Evolutionary conservation across 192 early-diverging fungal species (phyloP).

Genomic region (Entomortierella lignicola): DNA sequence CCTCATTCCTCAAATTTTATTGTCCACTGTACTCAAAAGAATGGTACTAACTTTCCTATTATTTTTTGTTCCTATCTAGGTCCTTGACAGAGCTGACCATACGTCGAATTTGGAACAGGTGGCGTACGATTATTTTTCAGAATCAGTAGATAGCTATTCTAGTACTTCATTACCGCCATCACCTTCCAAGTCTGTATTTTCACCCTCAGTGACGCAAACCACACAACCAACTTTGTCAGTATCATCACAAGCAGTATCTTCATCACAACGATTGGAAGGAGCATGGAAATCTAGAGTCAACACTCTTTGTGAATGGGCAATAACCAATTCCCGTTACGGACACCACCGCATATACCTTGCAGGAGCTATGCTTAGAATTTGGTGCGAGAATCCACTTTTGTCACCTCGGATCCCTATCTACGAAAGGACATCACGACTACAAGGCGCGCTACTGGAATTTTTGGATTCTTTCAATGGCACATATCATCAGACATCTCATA

Average conservation of each 20-base stretch:
- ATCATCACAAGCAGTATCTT: slow-evolving; percentile 6
- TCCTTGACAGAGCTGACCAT: slow-evolving; percentile 44
- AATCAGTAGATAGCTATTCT: slow-evolving; percentile 2
- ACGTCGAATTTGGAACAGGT: slow-evolving; percentile 29
- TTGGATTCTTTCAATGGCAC: slow-evolving; percentile 58
- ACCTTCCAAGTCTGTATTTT: slow-evolving; percentile 23
- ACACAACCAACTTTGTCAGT: background rate
- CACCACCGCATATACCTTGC: slow-evolving; percentile 62
- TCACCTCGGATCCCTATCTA: slow-evolving; percentile 16
- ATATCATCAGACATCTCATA: slow-evolving; percentile 5
- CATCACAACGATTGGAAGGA: slow-evolving; percentile 4
- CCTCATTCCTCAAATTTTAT: background rate
- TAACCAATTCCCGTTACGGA: slow-evolving; percentile 56
- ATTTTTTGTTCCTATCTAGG: slow-evolving; percentile 10
- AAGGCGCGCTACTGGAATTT: slow-evolving; percentile 63
- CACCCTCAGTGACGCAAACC: background rate
- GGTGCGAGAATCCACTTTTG: slow-evolving; percentile 44
- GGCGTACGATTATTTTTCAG: slow-evolving; percentile 41
- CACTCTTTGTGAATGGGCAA: slow-evolving; percentile 66
- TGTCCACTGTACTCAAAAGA: background rate
- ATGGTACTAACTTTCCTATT: background rate
- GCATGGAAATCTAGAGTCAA: slow-evolving; percentile 44
- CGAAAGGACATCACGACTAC: slow-evolving; percentile 45
- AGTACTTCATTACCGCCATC: slow-evolving; percentile 12
- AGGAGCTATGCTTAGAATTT: slow-evolving; percentile 54